A percentile compares a stretch with the other conserved stretches of the same genome.
Conservation (phyloP, 371 early-diverging fungal species). For the Dinochytrium kinnereticum region DNA sequence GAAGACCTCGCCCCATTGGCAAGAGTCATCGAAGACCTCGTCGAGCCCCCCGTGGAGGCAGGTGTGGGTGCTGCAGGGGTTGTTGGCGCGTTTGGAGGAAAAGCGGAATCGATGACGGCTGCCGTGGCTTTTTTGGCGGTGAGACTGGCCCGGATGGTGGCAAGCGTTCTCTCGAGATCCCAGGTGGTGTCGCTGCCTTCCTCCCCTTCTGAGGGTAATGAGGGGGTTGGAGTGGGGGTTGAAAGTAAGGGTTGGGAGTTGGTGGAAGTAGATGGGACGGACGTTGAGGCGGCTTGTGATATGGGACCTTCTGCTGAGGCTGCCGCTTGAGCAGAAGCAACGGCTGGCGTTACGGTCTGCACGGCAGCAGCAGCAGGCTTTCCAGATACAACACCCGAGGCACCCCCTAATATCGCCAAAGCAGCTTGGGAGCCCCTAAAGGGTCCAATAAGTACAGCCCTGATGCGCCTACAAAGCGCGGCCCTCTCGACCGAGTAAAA, state of each 20-base stretch:
- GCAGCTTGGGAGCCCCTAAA: background rate
- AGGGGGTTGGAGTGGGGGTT: background rate
- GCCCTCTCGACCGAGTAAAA: slow-evolving; percentile 35
- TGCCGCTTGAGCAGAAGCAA: background rate
- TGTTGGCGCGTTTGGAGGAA: background rate
- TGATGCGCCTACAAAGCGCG: slow-evolving; percentile 9
- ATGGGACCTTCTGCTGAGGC: too few relatives aligned
- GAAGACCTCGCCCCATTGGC: too few relatives aligned
- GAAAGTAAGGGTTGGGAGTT: background rate
- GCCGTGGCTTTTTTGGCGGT: background rate
- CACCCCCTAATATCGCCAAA: background rate
- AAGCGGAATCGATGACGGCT: background rate
- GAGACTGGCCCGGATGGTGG: background rate
- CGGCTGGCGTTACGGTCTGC: background rate
- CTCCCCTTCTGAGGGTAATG: background rate
- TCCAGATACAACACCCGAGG: background rate
- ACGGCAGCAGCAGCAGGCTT: background rate
- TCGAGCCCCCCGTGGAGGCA: too few relatives aligned
- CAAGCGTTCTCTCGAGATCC: background rate
- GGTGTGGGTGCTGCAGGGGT: background rate
- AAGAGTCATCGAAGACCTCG: too few relatives aligned
- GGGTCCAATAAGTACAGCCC: slow-evolving; percentile 12
- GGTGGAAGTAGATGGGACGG: background rate
- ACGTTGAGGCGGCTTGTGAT: background rate
- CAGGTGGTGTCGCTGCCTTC: background rate